Evolutionary conservation across 179 eudicot species (phyloP), one percentile per base, ranked within the genome.

Genomic region (Amaranthus tricolor): DNA sequence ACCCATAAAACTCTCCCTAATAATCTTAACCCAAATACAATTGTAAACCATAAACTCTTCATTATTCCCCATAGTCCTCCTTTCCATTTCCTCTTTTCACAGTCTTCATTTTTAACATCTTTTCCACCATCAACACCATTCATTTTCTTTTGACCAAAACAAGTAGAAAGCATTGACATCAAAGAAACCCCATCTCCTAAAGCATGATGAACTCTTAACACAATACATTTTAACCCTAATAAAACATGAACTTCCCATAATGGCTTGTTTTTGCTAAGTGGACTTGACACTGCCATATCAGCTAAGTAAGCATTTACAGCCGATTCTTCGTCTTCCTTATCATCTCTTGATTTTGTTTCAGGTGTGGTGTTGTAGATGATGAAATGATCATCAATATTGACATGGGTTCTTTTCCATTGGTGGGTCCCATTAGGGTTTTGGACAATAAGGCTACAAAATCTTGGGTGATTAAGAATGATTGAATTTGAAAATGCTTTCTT

Each of bases 401-500:
- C 75, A 0, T 12, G 84, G 74, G 75, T 57, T 74, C 12, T 75
- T 52, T n/a, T 60, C 70, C 63, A 73, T 70, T 19, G 74, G 15
- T 83, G 82, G 31, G 79, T 62, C 45, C 86, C 86, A 55, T 62
- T 50, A 13, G 61, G 55, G 78, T 83, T 84, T 12, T 67, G 63
- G 45, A 89, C 82, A 56, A 89, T 5, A 11, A 90, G 81, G 84
- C 93, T 89, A 59, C 82, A 79, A 84, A 90, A 90, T 20, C 93
- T 79, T 2, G 96, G 96, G 82, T 82, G 93, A 12, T 76, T 78
- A 65, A 87, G 10, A 78, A 90, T 66, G 6, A 71, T 60, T 1
- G 93, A 87, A 73, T 70, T 73, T 16, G 67, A 21, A 65, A 89
- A 17, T 12, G 75, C 89, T 15, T 76, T 21, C 59, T 48, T 85